Evolutionary conservation across 805 yeast species (phyloP), one percentile per base, ranked within the genome.

Genomic region (Vanderwaltozyma polyspora): DNA sequence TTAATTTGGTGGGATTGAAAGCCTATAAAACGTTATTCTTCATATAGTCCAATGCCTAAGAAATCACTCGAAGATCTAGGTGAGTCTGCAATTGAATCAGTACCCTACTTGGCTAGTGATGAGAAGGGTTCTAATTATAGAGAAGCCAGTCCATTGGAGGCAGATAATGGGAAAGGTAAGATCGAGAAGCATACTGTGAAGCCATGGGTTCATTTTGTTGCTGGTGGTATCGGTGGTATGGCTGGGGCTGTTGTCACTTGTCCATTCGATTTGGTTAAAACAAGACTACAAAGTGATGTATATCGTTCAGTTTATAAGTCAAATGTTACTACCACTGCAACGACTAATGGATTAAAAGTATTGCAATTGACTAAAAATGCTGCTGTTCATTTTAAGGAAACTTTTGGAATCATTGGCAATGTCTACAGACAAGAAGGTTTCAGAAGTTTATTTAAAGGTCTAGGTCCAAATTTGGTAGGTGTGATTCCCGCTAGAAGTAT

Each of bases 401-500:
- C 97, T 0, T 71, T 79, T 39, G 63, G 67, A 19, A 91, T 86
- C 21, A 63, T 91, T 28, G 64, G 69, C 23, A 70, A 69, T 31
- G 80, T 91, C 14, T 80, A 83, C 55, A 57, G 57, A 22, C 62
- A 63, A 17, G 99, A 91, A 59, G 99, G 99, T 1, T 64, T 77
- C 19, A 64, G 81, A 28, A 89, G 97, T 4, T 64, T 91, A 30
- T 91, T 91, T 60, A 82, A 83, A 60, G 99, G 99, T 10, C 63
- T 91, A 33, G 98, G 98, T 0, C 98, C 99, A 8, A 91, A 89
- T 49, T 66, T 91, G 46, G 93, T 89, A 13, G 99, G 99, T 35
- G 97, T 91, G 12, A 89, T 91, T 28, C 99, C 99, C 0, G 97
- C 99, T 1, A 70, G 99, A 56, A 81, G 95, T 19, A 93, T 91